Evolutionary conservation across 2,329 filamentous ascomycete species (phyloP).

Genomic region (Cercospora sp.): DNA sequence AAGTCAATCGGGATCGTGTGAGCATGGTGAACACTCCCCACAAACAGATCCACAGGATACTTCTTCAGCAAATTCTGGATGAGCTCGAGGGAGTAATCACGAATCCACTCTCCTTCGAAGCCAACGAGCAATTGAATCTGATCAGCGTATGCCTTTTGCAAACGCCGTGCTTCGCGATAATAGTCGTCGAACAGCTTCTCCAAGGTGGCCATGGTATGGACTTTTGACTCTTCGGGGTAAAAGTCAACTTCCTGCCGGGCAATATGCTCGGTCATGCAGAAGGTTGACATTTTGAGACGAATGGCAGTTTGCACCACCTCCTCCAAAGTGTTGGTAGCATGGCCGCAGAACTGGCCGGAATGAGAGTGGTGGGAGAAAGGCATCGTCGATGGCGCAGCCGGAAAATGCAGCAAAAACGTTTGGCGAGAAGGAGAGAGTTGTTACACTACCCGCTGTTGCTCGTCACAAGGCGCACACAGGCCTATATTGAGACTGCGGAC

Average conservation of each 20-base stretch:
- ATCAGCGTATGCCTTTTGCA: constrained; percentile 67
- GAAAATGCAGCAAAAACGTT: background rate
- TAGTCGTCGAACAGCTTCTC: constrained; percentile 65
- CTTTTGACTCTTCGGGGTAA: constrained; percentile 76
- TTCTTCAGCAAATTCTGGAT: constrained; percentile 61
- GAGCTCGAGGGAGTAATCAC: constrained; percentile 61
- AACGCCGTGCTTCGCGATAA: constrained; percentile 69
- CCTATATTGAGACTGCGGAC: background rate
- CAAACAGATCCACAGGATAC: constrained; percentile 78
- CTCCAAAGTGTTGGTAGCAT: constrained; percentile 83
- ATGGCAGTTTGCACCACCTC: constrained; percentile 80
- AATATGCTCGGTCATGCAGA: constrained; percentile 94
- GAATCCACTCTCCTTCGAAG: constrained; percentile 93
- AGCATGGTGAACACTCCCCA: constrained; percentile 91
- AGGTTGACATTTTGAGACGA: constrained; percentile 72
- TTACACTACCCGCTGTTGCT: background rate
- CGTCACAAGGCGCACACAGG: background rate
- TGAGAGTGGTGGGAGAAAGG: constrained; percentile 98
- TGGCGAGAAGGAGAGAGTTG: constrained; percentile 1
- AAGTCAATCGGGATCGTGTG: constrained; percentile 87
- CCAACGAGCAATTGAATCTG: constrained; percentile 80
- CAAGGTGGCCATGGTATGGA: constrained; percentile 49
- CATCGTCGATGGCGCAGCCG: constrained; percentile 55
- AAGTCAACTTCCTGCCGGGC: constrained; percentile 76
- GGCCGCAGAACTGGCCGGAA: constrained; percentile 94